Evolutionary conservation across 2,329 filamentous ascomycete genomes (phyloP).

Genomic region (Cladosporium sp.): DNA sequence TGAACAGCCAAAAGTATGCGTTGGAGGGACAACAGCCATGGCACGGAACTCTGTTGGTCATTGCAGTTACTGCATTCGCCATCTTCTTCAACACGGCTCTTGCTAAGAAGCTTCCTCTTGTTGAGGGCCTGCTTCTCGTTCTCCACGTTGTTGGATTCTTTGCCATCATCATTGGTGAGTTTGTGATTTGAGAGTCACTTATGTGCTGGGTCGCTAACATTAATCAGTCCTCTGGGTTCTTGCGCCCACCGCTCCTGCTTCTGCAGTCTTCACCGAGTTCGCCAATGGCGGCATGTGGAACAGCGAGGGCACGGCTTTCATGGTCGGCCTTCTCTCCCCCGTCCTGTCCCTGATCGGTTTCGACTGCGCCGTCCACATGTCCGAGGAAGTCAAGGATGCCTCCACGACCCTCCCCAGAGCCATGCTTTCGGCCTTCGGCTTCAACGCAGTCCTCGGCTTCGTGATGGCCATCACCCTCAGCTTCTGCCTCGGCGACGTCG

Average conservation of each 20-base stretch:
- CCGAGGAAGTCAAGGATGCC: constrained; percentile 47
- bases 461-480: constrained; percentile 40
- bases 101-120: constrained; percentile 33
- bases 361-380: constrained; percentile 33
- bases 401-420: constrained; percentile 42
- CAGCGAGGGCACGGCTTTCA: constrained; percentile 29
- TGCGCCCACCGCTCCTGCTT: constrained; percentile 17
- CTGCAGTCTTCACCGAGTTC: constrained; percentile 26
- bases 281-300: constrained; percentile 29
- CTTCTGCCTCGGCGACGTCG: constrained; percentile 38
- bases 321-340: constrained; percentile 30
- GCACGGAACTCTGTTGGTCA: constrained; percentile 38
- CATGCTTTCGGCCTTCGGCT: constrained; percentile 42
- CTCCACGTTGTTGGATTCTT: constrained; percentile 50
- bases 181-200: not conserved
- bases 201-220: not conserved
- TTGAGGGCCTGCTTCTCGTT: constrained; percentile 38
- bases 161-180: constrained; percentile 40
- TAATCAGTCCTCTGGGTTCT: constrained; percentile 28
- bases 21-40: constrained; percentile 27
- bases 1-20: constrained; percentile 33
- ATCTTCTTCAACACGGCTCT: constrained; percentile 45
- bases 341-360: constrained; percentile 33
- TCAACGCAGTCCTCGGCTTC: constrained; percentile 45
- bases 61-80: constrained; percentile 33